Evolutionary conservation across 495 filamentous ascomycete genomes (phyloP).

Genomic region (Clavariopsis aquatica): DNA sequence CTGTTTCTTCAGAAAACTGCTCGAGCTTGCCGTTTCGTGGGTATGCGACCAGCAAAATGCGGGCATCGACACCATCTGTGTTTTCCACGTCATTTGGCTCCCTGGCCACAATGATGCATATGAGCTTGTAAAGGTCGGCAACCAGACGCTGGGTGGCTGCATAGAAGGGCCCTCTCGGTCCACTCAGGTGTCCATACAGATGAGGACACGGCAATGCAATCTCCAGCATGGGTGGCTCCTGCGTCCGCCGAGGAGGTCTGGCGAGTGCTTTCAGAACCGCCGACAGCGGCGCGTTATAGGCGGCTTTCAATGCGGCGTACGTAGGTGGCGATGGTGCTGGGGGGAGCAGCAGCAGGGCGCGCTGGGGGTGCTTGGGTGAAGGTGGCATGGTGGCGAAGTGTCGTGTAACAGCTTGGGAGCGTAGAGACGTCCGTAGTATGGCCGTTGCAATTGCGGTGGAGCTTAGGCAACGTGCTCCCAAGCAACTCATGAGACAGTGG

Average conservation of each 20-base stretch:
- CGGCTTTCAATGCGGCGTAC: slow-evolving; percentile 53
- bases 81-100: slow-evolving; percentile 63
- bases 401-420: slow-evolving; percentile 9
- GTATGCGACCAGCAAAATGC: slow-evolving; percentile 71
- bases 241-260: slow-evolving; percentile 40
- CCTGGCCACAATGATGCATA: slow-evolving; percentile 66
- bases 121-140: slow-evolving; percentile 74
- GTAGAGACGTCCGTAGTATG: not conserved
- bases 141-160: slow-evolving; percentile 67
- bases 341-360: slow-evolving; percentile 57
- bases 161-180: slow-evolving; percentile 59
- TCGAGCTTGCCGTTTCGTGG: slow-evolving; percentile 43
- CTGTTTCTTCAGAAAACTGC: slow-evolving; percentile 45
- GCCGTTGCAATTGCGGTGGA: not conserved
- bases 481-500: not conserved
- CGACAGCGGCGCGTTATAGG: slow-evolving; percentile 59
- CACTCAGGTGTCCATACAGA: slow-evolving; percentile 48
- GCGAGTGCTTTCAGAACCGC: slow-evolving; percentile 49
- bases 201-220: slow-evolving; percentile 57
- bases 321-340: slow-evolving; percentile 54
- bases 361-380: slow-evolving; percentile 1
- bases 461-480: not conserved
- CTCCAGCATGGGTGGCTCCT: slow-evolving; percentile 48
- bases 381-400: slow-evolving; percentile 28
- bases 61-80: slow-evolving; percentile 72